A percentile compares a stretch with the other conserved stretches of the same genome.
Conservation (phyloP, 179 eudicot species). For the Heliamphora pulchella region DNA sequence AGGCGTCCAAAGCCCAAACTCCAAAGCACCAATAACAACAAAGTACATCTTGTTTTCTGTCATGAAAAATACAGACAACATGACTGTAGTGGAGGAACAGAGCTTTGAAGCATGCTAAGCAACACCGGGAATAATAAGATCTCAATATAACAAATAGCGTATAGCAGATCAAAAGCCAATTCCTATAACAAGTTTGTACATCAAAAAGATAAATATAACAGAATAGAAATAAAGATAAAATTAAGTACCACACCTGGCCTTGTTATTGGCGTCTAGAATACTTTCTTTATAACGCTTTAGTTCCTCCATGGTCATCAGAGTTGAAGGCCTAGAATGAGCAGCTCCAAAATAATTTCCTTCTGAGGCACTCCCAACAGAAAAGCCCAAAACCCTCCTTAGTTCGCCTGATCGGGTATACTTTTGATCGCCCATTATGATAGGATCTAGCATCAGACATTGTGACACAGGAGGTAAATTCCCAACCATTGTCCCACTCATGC, state of each 20-base stretch:
- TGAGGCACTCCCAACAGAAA: constrained; percentile 40
- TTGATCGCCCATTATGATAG: constrained; percentile 47
- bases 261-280: constrained; percentile 45
- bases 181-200: background rate
- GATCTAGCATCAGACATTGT: constrained; percentile 62
- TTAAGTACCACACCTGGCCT: constrained; percentile 42
- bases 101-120: constrained; percentile 8
- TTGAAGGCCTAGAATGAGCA: constrained; percentile 50
- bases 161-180: background rate
- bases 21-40: background rate
- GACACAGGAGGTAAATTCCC: constrained; percentile 43
- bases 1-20: background rate
- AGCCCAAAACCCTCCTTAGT: constrained; percentile 54
- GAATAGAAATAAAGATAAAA: background rate
- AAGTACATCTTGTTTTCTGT: background rate
- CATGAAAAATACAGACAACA: background rate
- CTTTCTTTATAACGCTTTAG: constrained; percentile 54
- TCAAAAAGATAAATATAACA: background rate
- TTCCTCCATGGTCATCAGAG: constrained; percentile 50
- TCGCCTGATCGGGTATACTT: constrained; percentile 50
- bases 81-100: background rate
- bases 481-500: constrained; percentile 31
- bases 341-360: constrained; percentile 64
- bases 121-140: constrained; percentile 2
- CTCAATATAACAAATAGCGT: background rate